These are phyloP conservation scores for Globisporangium solare DNA, from an alignment of 352 stramenopile genomes.

Conservation along the genomic window DNA sequence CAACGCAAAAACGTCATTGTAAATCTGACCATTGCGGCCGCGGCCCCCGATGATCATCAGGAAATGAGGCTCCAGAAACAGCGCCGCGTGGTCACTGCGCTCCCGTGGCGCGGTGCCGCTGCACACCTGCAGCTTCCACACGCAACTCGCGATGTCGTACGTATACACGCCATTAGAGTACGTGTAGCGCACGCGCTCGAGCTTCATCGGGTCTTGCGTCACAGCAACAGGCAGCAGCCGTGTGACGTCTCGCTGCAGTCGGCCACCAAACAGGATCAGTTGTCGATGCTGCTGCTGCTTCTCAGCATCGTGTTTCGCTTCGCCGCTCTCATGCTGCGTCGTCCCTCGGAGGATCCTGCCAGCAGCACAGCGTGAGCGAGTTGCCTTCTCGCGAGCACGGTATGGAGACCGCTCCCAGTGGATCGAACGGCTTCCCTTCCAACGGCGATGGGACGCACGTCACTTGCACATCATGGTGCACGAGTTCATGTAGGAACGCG, in stretches of 20 bases:
- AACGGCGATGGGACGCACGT: slow-evolving; percentile 14
- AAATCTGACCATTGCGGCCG: slow-evolving; percentile 44
- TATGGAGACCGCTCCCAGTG: slow-evolving; percentile 33
- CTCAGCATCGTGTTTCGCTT: background rate
- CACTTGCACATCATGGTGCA: slow-evolving; percentile 23
- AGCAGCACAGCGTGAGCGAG: slow-evolving; percentile 51
- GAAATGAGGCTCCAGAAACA: slow-evolving; percentile 43
- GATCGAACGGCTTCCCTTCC: slow-evolving; percentile 24
- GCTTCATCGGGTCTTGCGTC: slow-evolving; percentile 30
- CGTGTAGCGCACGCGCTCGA: slow-evolving; percentile 53
- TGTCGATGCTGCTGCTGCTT: slow-evolving; percentile 11
- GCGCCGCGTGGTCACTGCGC: slow-evolving; percentile 50
- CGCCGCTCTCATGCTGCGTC: background rate
- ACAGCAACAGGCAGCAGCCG: slow-evolving; percentile 31
- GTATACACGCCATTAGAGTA: slow-evolving; percentile 60
- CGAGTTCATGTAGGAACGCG: slow-evolving; percentile 28
- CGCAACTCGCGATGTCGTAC: slow-evolving; percentile 29
- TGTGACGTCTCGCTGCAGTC: slow-evolving; percentile 45
- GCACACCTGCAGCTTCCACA: slow-evolving; percentile 42
- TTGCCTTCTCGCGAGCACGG: slow-evolving; percentile 54
- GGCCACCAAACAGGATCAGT: slow-evolving; percentile 49
- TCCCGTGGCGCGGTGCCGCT: slow-evolving; percentile 26
- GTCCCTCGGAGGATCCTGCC: background rate
- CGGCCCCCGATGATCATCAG: slow-evolving; percentile 53
- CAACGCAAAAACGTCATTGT: slow-evolving; percentile 46